Evolutionary conservation across 2,329 filamentous ascomycete species (phyloP).

Genomic region (Alternaria solani): DNA sequence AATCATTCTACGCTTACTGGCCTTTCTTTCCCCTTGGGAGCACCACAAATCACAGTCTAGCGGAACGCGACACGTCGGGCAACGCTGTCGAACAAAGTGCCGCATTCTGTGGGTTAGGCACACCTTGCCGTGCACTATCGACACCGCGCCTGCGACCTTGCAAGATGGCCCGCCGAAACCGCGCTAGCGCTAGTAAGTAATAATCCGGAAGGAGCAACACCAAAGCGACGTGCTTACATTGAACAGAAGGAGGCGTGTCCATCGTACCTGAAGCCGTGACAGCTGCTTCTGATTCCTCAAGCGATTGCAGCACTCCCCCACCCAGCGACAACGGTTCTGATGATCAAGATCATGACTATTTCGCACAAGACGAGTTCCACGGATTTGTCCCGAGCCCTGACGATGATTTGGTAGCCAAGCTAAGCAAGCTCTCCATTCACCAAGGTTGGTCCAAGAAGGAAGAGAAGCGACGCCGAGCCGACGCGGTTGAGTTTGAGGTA

Average conservation of each 20-base stretch:
- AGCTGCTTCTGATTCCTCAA: not conserved
- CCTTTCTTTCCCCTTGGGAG: not conserved
- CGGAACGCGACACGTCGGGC: not conserved
- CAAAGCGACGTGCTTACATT: not conserved
- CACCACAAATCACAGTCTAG: constrained; percentile 1
- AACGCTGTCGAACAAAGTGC: not conserved
- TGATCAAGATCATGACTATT: not conserved
- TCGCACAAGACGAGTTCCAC: constrained; percentile 5
- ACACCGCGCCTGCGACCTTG: not conserved
- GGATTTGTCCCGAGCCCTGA: constrained; percentile 19
- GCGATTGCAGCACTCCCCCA: not conserved
- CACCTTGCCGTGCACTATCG: not conserved
- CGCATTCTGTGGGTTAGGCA: not conserved
- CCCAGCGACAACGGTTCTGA: constrained; percentile 6
- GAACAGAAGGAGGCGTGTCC: constrained; percentile 3
- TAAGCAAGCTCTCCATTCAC: constrained; percentile 24
- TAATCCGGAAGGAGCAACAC: not conserved
- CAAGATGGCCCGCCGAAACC: not conserved
- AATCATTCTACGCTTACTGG: not conserved
- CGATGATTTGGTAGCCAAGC: constrained; percentile 18
- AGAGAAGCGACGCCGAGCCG: constrained; percentile 8
- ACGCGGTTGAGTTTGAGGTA: constrained; percentile 23
- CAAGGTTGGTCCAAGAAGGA: constrained; percentile 21
- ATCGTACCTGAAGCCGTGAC: not conserved
- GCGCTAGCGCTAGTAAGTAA: not conserved